Base-by-base conservation (phyloP, 805 yeast genomes). In the Zygosaccharomyces kombuchaensis region DNA sequence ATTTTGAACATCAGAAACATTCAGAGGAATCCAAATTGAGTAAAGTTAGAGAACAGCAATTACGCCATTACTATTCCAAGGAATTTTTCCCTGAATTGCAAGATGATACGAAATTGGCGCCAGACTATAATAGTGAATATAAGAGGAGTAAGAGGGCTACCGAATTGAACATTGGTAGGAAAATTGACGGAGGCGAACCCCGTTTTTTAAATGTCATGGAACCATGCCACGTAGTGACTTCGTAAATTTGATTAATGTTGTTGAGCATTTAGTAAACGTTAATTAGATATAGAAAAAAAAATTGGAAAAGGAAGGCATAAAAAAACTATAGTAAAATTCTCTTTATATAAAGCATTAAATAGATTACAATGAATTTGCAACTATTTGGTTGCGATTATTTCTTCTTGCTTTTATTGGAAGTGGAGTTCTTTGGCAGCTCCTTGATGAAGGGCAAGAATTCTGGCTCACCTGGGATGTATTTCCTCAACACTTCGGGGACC, bases 401-500 rank as follows among this genome's bases (percentile, higher is more conserved):
- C 57, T 59, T 65, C 55, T 66, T 68, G 77, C 81, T 82, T 68
- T 76, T 75, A 68, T 76, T 78, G 43, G 95, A 86, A 54, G 96
- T 87, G 34, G 93, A 83, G 75, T 89, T 87, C 80, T 90, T 90
- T 70, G 96, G 96, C 61, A 91, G 78, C 65, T 88, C 98, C 70
- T 84, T 87, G 48, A 78, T 79, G 68, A 71, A 93, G 43, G 97
- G 98, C 59, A 93, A 73, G 70, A 93, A 93, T 67, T 91, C 97
- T 27, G 99, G 99, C 72, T 89, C 96, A 57, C 99, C 99, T 47
- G 99, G 99, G 62, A 93, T 87, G 76, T 84, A 93, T 69, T 80
- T 87, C 77, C 97, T 85, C 69, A 93, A 80, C 34, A 90, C 98
- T 72, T 90, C 95, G 51, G 99, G 99, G 52, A 93, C 80, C 46